A percentile compares a stretch with the other conserved stretches of the same genome.
phyloP scores from a whole-genome alignment of 768 basidiomycete genomes.

The Lentinus tigrinus region DNA sequence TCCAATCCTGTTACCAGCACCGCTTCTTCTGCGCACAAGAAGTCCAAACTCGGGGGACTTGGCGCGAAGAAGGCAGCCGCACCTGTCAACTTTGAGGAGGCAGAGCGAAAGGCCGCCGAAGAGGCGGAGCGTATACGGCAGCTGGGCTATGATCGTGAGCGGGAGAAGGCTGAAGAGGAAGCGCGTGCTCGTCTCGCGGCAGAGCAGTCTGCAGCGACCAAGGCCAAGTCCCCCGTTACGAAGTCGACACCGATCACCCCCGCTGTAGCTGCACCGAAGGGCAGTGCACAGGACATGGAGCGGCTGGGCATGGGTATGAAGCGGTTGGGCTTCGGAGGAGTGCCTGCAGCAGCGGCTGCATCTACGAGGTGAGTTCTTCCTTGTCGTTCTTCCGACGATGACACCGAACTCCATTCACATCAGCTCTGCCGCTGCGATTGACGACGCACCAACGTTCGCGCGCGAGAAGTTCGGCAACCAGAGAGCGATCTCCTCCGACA shows the following conservation, averaged over 20 bases:
- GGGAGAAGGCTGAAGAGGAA: slow-evolving; percentile 82
- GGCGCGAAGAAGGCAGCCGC: slow-evolving; percentile 85
- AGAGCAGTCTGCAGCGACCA: slow-evolving; percentile 36
- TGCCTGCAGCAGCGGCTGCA: slow-evolving; percentile 61
- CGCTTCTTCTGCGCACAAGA: slow-evolving; percentile 44
- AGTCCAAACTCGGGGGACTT: slow-evolving; percentile 70
- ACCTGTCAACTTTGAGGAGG: slow-evolving; percentile 91
- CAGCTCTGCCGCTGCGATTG: slow-evolving; percentile 32
- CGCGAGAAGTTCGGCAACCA: slow-evolving; percentile 89
- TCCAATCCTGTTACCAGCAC: slow-evolving; percentile 30
- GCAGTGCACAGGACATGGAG: slow-evolving; percentile 50
- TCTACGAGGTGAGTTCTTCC: slow-evolving; percentile 41
- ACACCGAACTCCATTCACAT: background rate
- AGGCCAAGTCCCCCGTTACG: slow-evolving; percentile 13
- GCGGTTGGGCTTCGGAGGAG: slow-evolving; percentile 81
- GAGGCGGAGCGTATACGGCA: slow-evolving; percentile 92
- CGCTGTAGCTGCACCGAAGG: slow-evolving; percentile 26
- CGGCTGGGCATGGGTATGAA: slow-evolving; percentile 70
- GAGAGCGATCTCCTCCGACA: slow-evolving; percentile 96
- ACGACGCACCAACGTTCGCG: slow-evolving; percentile 74
- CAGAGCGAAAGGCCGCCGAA: slow-evolving; percentile 84
- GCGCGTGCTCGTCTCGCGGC: slow-evolving; percentile 52
- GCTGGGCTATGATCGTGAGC: slow-evolving; percentile 85
- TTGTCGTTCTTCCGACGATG: slow-evolving; percentile 1
- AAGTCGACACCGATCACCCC: slow-evolving; percentile 31